Evolutionary conservation across 306 rosid species (phyloP), one percentile per base, ranked within the genome.

Genomic region (Acmispon strigosus): DNA sequence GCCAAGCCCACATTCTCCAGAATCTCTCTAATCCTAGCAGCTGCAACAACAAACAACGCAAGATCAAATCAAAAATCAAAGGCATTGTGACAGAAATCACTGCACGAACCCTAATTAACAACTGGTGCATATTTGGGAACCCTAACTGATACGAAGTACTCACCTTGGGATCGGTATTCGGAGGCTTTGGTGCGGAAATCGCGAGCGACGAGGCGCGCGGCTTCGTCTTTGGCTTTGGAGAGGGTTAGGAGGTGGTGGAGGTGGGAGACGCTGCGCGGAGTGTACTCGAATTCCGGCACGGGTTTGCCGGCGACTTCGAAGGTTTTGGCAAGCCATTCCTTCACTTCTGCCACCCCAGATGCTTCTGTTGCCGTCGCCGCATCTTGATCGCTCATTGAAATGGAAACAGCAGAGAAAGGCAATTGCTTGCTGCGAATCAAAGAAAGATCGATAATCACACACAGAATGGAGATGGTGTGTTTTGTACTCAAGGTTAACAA

Each of bases 91-190:
- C 7, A 47, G 19, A 3, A 17, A 27, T 27, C 32, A 27, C n/a
- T n/a, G n/a, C n/a, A n/a, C n/a, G n/a, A n/a, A n/a, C n/a, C n/a
- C n/a, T n/a, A n/a, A n/a, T n/a, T n/a, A 27, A 3, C 2, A 22
- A 22, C 1, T 22, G 24, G 24, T 22, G 24, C 24, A 22, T 22
- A 22, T 22, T 22, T 22, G 32, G 2, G 32, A 27, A 27, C 8
- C 37, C 37, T 32, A 5, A 22, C 27, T 22, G 27, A 3, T 22
- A 22, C 27, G 3, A 32, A n/a, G n/a, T n/a, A 4, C 18, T 10
- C 3, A 91, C 98, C 96, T 90, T 94, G 97, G 29, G 95, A 88
- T 57, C 96, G 90, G 80, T 90, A 94, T 42, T 94, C 98, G 14
- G 90, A 73, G 53, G 96, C 94, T 66, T 94, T 94, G 71, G 82